These are phyloP conservation scores for Coemansia sp. DNA, from an alignment of 192 early-diverging fungal species.

Conservation along the genomic window DNA sequence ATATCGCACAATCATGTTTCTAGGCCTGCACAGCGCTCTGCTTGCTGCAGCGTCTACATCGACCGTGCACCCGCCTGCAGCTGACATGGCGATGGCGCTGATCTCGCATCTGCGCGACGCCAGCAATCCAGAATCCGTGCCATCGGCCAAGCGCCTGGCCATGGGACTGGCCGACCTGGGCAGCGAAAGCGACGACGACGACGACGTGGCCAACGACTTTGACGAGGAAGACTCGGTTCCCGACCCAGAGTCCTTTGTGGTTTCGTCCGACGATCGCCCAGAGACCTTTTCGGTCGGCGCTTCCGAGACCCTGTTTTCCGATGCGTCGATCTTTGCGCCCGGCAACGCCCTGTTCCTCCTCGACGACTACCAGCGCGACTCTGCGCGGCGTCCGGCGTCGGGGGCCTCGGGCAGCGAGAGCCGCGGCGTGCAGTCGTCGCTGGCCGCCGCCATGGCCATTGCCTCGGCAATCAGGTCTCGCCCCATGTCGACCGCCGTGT, in stretches of 20 bases:
- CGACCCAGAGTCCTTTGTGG: slow-evolving; percentile 53
- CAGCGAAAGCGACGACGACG: slow-evolving; percentile 13
- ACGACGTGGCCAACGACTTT: slow-evolving; percentile 21
- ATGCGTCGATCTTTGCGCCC: slow-evolving; percentile 49
- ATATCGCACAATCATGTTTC: slow-evolving; percentile 22
- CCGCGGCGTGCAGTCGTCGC: slow-evolving; percentile 11
- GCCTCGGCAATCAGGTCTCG: slow-evolving; percentile 17
- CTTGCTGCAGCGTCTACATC: slow-evolving; percentile 33
- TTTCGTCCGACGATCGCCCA: slow-evolving; percentile 39
- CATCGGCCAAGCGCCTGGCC: slow-evolving; percentile 11
- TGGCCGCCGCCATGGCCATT: slow-evolving; percentile 21
- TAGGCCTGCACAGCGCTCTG: slow-evolving; percentile 48
- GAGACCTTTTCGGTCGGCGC: slow-evolving; percentile 46
- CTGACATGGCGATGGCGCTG: slow-evolving; percentile 43
- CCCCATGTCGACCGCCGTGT: not conserved
- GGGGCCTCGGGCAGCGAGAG: not conserved
- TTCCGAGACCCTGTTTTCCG: slow-evolving; percentile 40
- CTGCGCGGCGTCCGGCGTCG: not conserved
- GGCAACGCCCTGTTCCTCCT: slow-evolving; percentile 39
- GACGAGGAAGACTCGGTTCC: slow-evolving; percentile 48
- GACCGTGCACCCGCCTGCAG: slow-evolving; percentile 33
- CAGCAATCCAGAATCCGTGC: slow-evolving; percentile 10
- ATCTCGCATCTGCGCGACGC: slow-evolving; percentile 33
- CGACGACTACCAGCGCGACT: slow-evolving; percentile 24
- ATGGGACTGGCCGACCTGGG: slow-evolving; percentile 11